Conservation (phyloP, 2,329 filamentous ascomycete genomes). For the Zasmidium angulare region DNA sequence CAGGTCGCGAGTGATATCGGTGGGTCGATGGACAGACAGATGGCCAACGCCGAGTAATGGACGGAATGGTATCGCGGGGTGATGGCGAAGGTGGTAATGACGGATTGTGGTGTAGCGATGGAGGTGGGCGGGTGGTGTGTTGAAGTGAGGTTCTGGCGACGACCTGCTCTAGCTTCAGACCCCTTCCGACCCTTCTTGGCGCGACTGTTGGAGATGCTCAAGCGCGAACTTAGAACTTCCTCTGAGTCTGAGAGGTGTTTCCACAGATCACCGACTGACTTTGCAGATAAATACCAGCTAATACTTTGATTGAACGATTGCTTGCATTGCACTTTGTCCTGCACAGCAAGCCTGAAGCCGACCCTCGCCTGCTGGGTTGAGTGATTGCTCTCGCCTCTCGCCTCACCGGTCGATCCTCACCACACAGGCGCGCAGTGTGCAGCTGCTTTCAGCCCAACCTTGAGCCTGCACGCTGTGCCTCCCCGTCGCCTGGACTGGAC, state of each 20-base stretch:
- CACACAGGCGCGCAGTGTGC: neutral
- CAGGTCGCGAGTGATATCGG: constrained; percentile 2
- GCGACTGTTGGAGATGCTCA: neutral
- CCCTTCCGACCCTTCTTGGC: neutral
- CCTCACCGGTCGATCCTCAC: neutral
- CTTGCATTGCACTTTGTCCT: neutral
- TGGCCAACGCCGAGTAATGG: neutral
- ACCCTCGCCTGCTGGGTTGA: neutral
- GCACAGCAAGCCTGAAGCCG: no score
- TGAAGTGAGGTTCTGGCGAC: neutral
- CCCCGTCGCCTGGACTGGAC: neutral
- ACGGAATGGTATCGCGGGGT: constrained; percentile 1
- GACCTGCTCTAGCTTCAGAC: neutral
- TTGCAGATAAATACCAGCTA: no score
- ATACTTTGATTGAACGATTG: neutral
- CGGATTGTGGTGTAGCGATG: neutral
- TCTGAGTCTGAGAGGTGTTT: no score
- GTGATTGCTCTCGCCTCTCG: neutral
- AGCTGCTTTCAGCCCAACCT: neutral
- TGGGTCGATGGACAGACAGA: neutral
- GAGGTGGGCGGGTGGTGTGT: neutral
- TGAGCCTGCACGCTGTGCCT: neutral
- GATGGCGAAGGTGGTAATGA: constrained; percentile 4
- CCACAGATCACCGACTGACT: no score
- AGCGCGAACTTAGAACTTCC: neutral